These are phyloP conservation scores for Helminthosporium solani DNA, from an alignment of 2,329 filamentous ascomycete species.

Conservation along the genomic window DNA sequence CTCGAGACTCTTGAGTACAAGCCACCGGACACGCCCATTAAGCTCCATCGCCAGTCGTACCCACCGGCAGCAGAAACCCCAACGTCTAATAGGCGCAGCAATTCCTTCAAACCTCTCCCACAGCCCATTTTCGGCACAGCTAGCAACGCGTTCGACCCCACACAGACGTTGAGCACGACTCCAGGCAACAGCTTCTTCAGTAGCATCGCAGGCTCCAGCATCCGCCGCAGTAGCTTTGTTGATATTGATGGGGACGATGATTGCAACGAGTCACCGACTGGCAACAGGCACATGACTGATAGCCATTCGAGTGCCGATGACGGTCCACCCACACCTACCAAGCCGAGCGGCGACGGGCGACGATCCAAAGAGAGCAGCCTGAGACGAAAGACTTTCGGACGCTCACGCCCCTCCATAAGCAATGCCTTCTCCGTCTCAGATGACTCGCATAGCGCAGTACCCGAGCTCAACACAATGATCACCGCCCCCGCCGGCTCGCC, in stretches of 20 bases:
- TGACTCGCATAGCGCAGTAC: constrained; percentile 7
- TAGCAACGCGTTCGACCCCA: constrained; percentile 74
- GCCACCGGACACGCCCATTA: constrained; percentile 81
- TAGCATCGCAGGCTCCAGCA: constrained; percentile 52
- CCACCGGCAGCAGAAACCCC: constrained; percentile 60
- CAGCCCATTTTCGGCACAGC: constrained; percentile 71
- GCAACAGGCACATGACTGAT: constrained; percentile 50
- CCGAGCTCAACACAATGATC: not conserved
- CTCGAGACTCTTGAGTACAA: constrained; percentile 65
- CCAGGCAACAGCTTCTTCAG: constrained; percentile 64
- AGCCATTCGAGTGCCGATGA: constrained; percentile 66
- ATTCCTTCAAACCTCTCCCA: constrained; percentile 55
- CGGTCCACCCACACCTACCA: constrained; percentile 91
- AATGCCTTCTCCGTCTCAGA: constrained; percentile 49
- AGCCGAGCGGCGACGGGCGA: constrained; percentile 57
- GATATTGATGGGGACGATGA: constrained; percentile 74
- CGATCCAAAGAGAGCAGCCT: constrained; percentile 54
- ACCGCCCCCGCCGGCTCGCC: constrained; percentile 55
- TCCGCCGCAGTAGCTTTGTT: constrained; percentile 69
- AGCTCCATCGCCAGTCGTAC: constrained; percentile 65
- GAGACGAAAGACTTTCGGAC: constrained; percentile 52
- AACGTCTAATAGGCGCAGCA: constrained; percentile 45
- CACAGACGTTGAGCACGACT: constrained; percentile 50
- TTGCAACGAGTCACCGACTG: constrained; percentile 56
- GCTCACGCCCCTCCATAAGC: constrained; percentile 46